These are phyloP conservation scores for Furcasterigmium sp. DNA, from an alignment of 2,329 filamentous ascomycete genomes.

Conservation along the genomic window DNA sequence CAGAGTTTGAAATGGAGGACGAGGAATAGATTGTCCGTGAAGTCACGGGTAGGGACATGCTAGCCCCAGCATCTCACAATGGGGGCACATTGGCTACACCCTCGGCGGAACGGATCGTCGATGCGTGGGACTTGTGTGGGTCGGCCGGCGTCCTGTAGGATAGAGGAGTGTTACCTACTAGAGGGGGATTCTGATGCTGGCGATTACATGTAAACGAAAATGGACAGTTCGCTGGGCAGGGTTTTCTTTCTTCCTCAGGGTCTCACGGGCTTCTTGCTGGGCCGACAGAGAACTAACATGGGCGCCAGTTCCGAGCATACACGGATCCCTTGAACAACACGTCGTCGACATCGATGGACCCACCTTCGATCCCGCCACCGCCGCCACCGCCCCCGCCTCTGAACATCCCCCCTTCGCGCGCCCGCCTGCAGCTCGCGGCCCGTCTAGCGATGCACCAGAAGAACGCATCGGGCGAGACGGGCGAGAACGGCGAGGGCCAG, in stretches of 20 bases:
- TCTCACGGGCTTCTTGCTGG: too few relatives aligned
- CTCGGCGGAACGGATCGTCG: too few relatives aligned
- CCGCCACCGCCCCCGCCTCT: slow-evolving; percentile 70
- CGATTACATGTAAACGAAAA: slow-evolving; percentile 1
- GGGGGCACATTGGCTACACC: too few relatives aligned
- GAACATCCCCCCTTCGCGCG: slow-evolving; percentile 81
- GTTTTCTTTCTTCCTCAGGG: neutral
- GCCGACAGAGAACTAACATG: slow-evolving; percentile 5
- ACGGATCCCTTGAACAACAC: slow-evolving; percentile 49
- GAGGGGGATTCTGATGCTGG: too few relatives aligned
- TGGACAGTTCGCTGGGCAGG: neutral
- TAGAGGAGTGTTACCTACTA: too few relatives aligned
- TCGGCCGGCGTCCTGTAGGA: too few relatives aligned
- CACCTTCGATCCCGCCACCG: slow-evolving; percentile 55
- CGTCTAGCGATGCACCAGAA: slow-evolving; percentile 73
- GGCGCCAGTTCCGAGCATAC: slow-evolving; percentile 52
- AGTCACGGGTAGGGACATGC: too few relatives aligned
- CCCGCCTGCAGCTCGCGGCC: slow-evolving; percentile 84
- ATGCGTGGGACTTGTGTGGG: too few relatives aligned
- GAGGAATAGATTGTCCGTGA: too few relatives aligned
- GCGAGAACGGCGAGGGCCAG: slow-evolving; percentile 28
- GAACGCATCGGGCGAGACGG: slow-evolving; percentile 43
- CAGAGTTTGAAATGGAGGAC: too few relatives aligned
- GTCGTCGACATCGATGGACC: slow-evolving; percentile 44
- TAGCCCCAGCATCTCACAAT: too few relatives aligned